Evolutionary conservation across 2,329 filamentous ascomycete species (phyloP).

Genomic region (Knufia fluminis): DNA sequence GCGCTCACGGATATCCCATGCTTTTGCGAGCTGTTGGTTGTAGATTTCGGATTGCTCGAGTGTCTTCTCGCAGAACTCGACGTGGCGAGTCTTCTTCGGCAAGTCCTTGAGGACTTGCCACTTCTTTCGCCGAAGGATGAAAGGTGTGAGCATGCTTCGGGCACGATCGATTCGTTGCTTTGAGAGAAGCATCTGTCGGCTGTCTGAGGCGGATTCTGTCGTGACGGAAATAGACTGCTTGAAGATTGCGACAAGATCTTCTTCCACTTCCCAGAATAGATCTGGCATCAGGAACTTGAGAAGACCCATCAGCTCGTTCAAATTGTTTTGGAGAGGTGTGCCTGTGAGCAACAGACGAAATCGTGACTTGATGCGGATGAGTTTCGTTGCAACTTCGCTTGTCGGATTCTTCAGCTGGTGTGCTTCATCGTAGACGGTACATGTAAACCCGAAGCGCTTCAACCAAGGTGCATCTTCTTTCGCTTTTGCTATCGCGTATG

Average conservation of each 20-base stretch:
- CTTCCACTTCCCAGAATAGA: conserved; percentile 67
- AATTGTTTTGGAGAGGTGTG: conserved; percentile 91
- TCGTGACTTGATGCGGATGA: conserved; percentile 66
- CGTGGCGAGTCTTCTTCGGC: conserved; percentile 65
- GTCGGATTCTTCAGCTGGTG: conserved; percentile 85
- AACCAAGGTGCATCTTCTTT: conserved; percentile 56
- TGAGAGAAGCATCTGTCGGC: conserved; percentile 71
- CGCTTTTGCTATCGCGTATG: conserved; percentile 57
- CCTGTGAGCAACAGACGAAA: conserved; percentile 83
- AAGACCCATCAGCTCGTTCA: conserved; percentile 82
- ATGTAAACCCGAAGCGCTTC: conserved; percentile 47
- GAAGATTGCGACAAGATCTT: conserved; percentile 79
- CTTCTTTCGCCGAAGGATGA: conserved; percentile 90
- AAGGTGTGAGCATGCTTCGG: conserved; percentile 85
- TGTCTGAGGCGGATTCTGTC: conserved; percentile 39
- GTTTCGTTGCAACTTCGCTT: conserved; percentile 69
- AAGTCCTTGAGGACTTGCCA: conserved; percentile 77
- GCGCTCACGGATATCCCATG: conserved; percentile 51
- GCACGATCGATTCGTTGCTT: conserved; percentile 78
- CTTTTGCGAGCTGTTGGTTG: conserved; percentile 55
- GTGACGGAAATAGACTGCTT: conserved; percentile 81
- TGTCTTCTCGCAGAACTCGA: conserved; percentile 75
- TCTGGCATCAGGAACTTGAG: conserved; percentile 88
- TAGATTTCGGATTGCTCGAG: conserved; percentile 65
- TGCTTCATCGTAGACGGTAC: conserved; percentile 81